Base-by-base conservation (phyloP, 805 yeast genomes). In the Geotrichum ghanense region DNA sequence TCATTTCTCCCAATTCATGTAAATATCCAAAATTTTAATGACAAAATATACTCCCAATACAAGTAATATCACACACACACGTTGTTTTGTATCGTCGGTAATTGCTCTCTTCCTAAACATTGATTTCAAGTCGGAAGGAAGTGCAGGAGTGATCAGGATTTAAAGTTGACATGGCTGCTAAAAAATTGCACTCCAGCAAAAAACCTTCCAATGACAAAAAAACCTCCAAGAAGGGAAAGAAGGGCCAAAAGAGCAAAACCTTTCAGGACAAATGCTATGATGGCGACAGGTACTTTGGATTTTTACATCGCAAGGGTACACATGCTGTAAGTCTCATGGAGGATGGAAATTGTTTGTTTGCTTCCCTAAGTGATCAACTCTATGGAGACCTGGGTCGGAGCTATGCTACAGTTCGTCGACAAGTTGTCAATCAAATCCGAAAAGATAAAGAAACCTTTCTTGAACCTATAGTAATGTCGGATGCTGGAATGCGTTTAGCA, bases 321-420 rank as follows among this genome's bases (percentile, higher is more conserved):
- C 64, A 65, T 47, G 69, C 70, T 1, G 46, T 68, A 3, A 49
- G 61, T 3, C 65, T 66, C 25, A 53, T 55, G 20, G 72, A 71
- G 5, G 72, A 68, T 47, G 72, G 72, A 19, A 68, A 68, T 56
- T 68, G 72, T 46, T 53, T 68, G n/a, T 68, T 68, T 49, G 56
- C 72, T 20, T 64, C 72, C 0, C 48, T 68, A 22, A 59, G 68
- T 21, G 72, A 68, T 53, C 72, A 68, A 50, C 45, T 59, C 6
- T 64, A 55, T 44, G 72, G 72, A 22, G 63, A 64, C 42, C 62
- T 61, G 12, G 56, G 57, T 1, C 56, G 51, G 7, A 43, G 46
- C 7, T 60, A 65, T 42, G 48, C 45, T 19, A 55, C 55, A 45
- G 49, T 67, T 20, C 58, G 72, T 2, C 44, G 48, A 1, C 50